Evolutionary conservation across 2,329 filamentous ascomycete genomes (phyloP), one percentile per base, ranked within the genome.

Genomic region (Penicillium freii): DNA sequence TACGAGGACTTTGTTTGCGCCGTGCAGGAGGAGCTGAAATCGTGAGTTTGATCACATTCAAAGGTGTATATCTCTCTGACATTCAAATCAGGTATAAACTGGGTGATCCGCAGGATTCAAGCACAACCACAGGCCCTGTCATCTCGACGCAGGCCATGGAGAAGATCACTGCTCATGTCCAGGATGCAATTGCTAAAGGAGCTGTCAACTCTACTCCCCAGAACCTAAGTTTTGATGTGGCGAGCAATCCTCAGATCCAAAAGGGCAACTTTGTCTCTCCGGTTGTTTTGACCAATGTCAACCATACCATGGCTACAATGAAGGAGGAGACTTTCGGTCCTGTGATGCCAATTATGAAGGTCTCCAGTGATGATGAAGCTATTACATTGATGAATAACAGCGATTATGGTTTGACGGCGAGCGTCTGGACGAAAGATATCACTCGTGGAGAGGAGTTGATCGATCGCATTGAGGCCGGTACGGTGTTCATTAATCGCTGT

Each of bases 241-340:
- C 78, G 64, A 84, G 40, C 39, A 56, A 56, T 5, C 33, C 54
- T 17, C 39, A 81, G 58, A 84, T 85, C 1, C 59, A 82, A 23
- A 86, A 86, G 68, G 91, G 91, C 54, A 96, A 95, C 78, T 97
- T 89, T 71, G 86, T 96, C 62, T 85, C 86, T 69, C 92, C 92
- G 15, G 92, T 89, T 5, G 82, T 97, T 25, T 80, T 97, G 57
- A 88, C 84, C 10, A 83, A 86, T 64, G 90, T 93, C 60, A 85
- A 87, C 61, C 92, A 96, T 76, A 81, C 80, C 59, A 96, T 96
- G 92, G 77, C 79, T 5, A 87, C 95, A 60, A 96, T 96, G 90
- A 90, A 81, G 19, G 91, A 96, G 64, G 92, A 97, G 79, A 96
- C 92, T 0, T 97, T 97, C 69, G 92, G 92, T 0, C 92, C 92